Evolutionary conservation across 1,139 yeast genomes (phyloP).

Genomic region (Nakaseomyces sp.): DNA sequence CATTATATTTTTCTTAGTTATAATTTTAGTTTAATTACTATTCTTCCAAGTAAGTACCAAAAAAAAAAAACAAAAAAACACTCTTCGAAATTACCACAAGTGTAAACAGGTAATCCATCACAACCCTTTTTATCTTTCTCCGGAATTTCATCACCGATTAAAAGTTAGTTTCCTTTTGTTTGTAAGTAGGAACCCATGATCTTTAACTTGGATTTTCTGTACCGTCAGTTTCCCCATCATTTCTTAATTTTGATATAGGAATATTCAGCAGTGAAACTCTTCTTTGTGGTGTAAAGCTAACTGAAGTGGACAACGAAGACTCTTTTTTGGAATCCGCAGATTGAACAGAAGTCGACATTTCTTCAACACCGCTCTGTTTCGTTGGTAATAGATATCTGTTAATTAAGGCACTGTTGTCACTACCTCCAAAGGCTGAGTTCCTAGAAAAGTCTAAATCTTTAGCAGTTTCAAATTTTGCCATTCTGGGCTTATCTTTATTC

Average conservation of each 20-base stretch:
- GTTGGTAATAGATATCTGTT: constrained; percentile 5
- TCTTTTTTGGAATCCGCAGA: constrained; percentile 2
- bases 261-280: constrained; percentile 17
- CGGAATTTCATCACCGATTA: no score
- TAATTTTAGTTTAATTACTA: no score
- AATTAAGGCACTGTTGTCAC: constrained; percentile 7
- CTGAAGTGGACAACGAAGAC: not conserved
- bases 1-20: not conserved
- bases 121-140: no score
- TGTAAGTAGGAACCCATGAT: not conserved
- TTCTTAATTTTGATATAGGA: constrained; percentile 17
- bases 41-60: no score
- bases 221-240: constrained; percentile 4
- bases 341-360: not conserved
- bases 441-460: not conserved
- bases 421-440: constrained; percentile 2
- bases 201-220: not conserved
- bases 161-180: no score
- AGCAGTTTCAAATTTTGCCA: not conserved
- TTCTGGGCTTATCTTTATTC: constrained; percentile 2
- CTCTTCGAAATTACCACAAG: no score
- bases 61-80: no score
- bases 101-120: no score
- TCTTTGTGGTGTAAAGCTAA: constrained; percentile 8
- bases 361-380: not conserved